Evolutionary conservation across 2,329 filamentous ascomycete genomes (phyloP).

Genomic region (Raffaelea albimanens): DNA sequence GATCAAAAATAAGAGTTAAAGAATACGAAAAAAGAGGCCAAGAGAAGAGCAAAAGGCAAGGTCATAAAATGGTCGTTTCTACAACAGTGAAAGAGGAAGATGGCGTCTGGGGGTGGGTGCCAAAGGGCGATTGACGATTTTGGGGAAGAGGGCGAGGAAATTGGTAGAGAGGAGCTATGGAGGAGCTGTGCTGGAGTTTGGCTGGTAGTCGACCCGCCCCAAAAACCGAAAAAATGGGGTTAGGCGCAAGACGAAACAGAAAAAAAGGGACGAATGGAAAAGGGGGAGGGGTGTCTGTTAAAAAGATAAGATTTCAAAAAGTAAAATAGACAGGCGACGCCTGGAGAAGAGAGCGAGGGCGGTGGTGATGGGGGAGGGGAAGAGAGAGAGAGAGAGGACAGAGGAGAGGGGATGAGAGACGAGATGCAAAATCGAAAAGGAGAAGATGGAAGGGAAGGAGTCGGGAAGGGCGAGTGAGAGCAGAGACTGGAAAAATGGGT

Average conservation of each 20-base stretch:
- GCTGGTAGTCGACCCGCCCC: no score
- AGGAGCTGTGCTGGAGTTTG: no score
- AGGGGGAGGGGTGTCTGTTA: neutral
- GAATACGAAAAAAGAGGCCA: no score
- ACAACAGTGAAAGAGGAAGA: no score
- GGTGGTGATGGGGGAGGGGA: neutral
- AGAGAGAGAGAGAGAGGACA: constrained; percentile 2
- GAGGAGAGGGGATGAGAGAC: neutral
- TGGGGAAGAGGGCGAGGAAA: no score
- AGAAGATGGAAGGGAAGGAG: neutral
- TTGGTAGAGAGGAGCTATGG: no score
- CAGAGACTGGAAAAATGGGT: neutral
- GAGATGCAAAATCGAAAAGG: neutral
- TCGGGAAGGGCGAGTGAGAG: neutral
- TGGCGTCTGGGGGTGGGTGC: no score
- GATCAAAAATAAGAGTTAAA: no score
- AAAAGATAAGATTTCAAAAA: neutral
- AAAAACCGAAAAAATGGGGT: no score
- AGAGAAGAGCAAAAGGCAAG: no score
- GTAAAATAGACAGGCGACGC: constrained; percentile 7
- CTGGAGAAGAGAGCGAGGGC: constrained; percentile 1
- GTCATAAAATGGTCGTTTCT: no score
- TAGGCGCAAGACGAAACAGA: neutral
- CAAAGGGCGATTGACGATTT: no score
- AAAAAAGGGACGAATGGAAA: neutral